phyloP scores from a whole-genome alignment of 1,284 basidiomycete genomes.

The Austroboletus olivaceoglutinosus region DNA sequence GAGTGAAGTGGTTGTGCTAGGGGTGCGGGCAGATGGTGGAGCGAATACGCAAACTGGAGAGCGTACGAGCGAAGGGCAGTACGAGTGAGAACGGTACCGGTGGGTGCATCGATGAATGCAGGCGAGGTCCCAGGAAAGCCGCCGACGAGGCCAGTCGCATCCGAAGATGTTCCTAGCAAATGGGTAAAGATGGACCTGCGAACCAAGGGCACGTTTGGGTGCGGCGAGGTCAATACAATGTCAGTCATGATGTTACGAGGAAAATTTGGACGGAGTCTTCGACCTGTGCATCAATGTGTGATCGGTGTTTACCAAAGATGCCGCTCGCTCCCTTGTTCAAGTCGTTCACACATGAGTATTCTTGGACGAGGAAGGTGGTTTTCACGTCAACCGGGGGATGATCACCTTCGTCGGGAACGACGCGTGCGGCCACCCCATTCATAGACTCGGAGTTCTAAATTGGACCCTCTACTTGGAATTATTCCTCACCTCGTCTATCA shows the following conservation, averaged over 20 bases:
- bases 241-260: conserved; percentile 21
- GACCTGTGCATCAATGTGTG: too few relatives aligned
- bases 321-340: conserved; percentile 44
- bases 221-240: conserved; percentile 27
- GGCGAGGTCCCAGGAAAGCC: too few relatives aligned
- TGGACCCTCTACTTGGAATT: too few relatives aligned
- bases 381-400: conserved; percentile 69
- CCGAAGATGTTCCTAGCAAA: conserved; percentile 38
- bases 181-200: conserved; percentile 52
- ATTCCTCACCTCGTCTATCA: too few relatives aligned
- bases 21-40: conserved; percentile 37
- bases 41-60: conserved; percentile 49
- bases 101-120: conserved; percentile 65
- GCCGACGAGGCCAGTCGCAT: conserved; percentile 37
- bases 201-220: conserved; percentile 28
- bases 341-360: conserved; percentile 74
- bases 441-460: too few relatives aligned
- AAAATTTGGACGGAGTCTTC: too few relatives aligned
- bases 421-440: too few relatives aligned
- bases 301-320: conserved; percentile 53
- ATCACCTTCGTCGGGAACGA: conserved; percentile 61
- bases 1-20: conserved; percentile 33
- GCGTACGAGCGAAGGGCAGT: conserved; percentile 44
- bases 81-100: conserved; percentile 57
- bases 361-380: conserved; percentile 79